Conservation (phyloP, 1,139 yeast species). For the Debaryomyces sp. region DNA sequence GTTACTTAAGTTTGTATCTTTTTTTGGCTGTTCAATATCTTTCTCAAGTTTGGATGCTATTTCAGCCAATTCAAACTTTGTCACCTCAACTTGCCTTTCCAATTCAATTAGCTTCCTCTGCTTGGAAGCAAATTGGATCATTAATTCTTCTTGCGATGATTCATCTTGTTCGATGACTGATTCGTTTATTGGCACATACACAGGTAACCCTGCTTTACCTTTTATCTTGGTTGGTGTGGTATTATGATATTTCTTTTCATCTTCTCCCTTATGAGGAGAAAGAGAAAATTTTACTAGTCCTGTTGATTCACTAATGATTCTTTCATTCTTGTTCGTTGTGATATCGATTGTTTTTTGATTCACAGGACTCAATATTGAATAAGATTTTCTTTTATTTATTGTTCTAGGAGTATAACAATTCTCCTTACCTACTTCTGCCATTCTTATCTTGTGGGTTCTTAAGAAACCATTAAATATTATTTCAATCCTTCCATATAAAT, state of each 20-base stretch:
- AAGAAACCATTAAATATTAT: neutral
- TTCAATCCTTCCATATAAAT: neutral
- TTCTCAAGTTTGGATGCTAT: constrained; percentile 24
- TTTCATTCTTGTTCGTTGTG: constrained; percentile 11
- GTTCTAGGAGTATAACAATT: constrained; percentile 13
- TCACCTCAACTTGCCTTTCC: constrained; percentile 24
- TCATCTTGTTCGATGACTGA: constrained; percentile 10
- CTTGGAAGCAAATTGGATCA: constrained; percentile 21
- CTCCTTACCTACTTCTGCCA: constrained; percentile 7
- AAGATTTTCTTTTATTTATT: constrained; percentile 15
- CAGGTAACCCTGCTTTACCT: constrained; percentile 17
- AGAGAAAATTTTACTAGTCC: constrained; percentile 24
- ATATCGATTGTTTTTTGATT: constrained; percentile 2
- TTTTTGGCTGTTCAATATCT: constrained; percentile 8
- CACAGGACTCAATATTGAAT: constrained; percentile 17
- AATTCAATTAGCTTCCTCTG: constrained; percentile 28
- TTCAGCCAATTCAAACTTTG: constrained; percentile 33
- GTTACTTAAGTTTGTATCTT: constrained; percentile 1
- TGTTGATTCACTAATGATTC: constrained; percentile 23
- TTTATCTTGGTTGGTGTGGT: constrained; percentile 6
- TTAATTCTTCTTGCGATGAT: constrained; percentile 13
- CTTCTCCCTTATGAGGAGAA: constrained; percentile 12
- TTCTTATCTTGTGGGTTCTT: neutral
- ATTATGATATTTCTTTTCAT: neutral
- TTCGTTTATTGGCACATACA: constrained; percentile 16